phyloP scores from a whole-genome alignment of 306 rosid genomes.

The Pueraria montana region DNA sequence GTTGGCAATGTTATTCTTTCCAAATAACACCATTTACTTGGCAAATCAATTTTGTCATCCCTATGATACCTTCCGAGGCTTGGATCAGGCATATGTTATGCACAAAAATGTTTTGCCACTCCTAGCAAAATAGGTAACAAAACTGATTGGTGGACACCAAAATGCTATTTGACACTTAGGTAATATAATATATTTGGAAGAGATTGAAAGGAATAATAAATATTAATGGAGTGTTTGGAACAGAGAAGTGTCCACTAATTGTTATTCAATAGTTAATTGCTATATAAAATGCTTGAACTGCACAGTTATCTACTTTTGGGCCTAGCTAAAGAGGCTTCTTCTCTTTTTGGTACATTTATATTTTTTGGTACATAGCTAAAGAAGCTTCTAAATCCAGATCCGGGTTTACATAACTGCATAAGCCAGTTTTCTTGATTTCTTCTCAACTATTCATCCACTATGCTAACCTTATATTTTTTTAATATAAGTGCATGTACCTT shows the following conservation, averaged over 20 bases:
- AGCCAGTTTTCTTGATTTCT: not conserved
- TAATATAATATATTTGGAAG: not conserved
- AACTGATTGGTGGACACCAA: too few species aligned
- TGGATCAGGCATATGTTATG: not conserved
- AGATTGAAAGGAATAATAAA: too few species aligned
- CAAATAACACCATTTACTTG: not conserved
- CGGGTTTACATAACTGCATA: not conserved
- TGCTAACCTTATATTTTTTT: not conserved
- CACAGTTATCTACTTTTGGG: not conserved
- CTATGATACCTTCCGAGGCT: not conserved
- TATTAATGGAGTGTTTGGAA: not conserved
- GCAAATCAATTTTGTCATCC: not conserved
- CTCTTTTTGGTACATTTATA: too few species aligned
- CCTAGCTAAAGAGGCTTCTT: not conserved
- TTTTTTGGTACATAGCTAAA: too few species aligned
- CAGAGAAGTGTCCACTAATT: too few species aligned
- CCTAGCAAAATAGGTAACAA: too few species aligned
- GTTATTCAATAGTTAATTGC: not conserved
- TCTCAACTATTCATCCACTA: not conserved
- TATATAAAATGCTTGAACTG: not conserved
- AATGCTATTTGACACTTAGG: too few species aligned
- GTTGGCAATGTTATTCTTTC: not conserved
- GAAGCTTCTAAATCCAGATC: too few species aligned
- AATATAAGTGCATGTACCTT: conserved; percentile 28
- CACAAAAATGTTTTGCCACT: not conserved